phyloP scores from a whole-genome alignment of 169 alveolate species.

The Cryptosporidium andersoni region DNA sequence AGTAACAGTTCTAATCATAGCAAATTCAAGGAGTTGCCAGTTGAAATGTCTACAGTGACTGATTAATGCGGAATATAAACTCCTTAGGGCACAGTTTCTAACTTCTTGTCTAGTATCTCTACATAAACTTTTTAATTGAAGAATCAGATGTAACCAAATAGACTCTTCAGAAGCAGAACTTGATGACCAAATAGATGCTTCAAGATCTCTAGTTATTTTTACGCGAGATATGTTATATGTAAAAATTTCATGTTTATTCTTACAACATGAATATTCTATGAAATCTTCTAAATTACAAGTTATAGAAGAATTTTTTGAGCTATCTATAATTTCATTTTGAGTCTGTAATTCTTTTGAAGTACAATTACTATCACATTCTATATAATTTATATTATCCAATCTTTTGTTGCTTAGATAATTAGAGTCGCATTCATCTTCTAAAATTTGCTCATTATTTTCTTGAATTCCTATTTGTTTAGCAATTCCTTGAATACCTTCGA shows the following conservation, averaged over 20 bases:
- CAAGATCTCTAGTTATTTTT: background rate
- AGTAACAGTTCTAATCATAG: slow-evolving; percentile 5
- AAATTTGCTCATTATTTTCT: background rate
- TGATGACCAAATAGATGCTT: slow-evolving; percentile 3
- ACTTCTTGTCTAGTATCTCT: slow-evolving; percentile 58
- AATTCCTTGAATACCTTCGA: background rate
- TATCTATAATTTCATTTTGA: no score
- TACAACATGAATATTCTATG: no score
- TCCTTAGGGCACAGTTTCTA: slow-evolving; percentile 45
- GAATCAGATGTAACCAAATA: slow-evolving; percentile 45
- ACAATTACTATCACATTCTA: background rate
- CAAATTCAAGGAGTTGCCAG: slow-evolving; percentile 1
- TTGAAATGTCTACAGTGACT: slow-evolving; percentile 27
- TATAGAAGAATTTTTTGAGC: no score
- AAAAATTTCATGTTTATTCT: no score
- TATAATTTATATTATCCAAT: background rate
- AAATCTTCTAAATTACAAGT: no score
- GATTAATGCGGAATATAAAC: slow-evolving; percentile 25
- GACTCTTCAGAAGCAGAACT: slow-evolving; percentile 12
- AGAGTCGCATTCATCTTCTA: background rate
- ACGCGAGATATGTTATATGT: background rate
- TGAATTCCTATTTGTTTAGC: background rate
- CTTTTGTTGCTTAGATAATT: background rate
- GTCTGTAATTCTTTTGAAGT: background rate
- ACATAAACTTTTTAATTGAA: slow-evolving; percentile 51